Percentiles rank a stretch among this genome's conserved stretches.
These are phyloP conservation scores for Chlamydomonas eustigma DNA, from an alignment of 139 green algal genomes.

Conservation along the genomic window DNA sequence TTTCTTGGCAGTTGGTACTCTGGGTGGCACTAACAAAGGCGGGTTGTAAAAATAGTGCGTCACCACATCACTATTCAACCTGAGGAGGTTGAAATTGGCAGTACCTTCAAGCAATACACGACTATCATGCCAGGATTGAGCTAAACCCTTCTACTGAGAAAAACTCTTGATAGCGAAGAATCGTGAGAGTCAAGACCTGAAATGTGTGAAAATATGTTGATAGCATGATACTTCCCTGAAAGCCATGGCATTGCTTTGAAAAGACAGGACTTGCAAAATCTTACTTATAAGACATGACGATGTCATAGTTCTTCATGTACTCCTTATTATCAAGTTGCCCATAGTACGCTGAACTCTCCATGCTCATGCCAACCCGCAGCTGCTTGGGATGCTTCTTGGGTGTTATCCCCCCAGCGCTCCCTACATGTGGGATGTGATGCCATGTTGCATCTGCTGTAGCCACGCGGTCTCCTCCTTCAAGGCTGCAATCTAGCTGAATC, in stretches of 20 bases:
- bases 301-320: conserved; percentile 19
- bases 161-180: no score
- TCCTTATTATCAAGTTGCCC: not conserved
- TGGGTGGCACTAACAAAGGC: not conserved
- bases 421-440: not conserved
- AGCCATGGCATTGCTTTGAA: not conserved
- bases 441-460: not conserved
- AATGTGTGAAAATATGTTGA: no score
- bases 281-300: conserved; percentile 16
- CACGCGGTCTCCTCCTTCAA: not conserved
- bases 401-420: not conserved
- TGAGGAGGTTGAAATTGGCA: no score
- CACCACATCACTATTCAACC: not conserved
- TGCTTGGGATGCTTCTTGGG: conserved; percentile 5
- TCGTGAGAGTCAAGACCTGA: no score
- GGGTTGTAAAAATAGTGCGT: not conserved
- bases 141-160: no score
- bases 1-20: not conserved
- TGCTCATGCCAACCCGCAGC: conserved; percentile 8
- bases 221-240: no score
- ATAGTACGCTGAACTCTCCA: conserved; percentile 17
- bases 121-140: no score
- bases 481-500: not conserved
- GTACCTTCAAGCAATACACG: no score
- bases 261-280: not conserved